Percentiles rank a stretch among this genome's conserved stretches.
Conservation (phyloP, 1,284 basidiomycete genomes). For the Fomitopsis schrenkii region DNA sequence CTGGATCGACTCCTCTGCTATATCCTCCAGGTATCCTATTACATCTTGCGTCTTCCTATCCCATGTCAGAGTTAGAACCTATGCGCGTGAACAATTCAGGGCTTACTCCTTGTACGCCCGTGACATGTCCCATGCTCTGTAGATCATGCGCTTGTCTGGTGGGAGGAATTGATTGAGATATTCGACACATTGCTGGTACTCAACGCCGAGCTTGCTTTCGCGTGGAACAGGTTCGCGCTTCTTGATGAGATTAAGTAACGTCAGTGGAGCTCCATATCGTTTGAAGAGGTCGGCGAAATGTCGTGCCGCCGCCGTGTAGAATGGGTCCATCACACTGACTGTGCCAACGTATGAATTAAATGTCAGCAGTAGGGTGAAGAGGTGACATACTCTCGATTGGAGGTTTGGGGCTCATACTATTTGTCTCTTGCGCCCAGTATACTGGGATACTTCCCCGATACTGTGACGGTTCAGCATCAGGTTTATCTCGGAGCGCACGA, state of each 20-base stretch:
- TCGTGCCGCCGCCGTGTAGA: constrained; percentile 87
- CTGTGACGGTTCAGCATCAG: constrained; percentile 33
- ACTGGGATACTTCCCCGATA: constrained; percentile 95
- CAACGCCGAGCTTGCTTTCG: constrained; percentile 90
- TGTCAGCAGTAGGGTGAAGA: not conserved
- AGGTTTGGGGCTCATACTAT: constrained; percentile 86
- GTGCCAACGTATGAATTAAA: constrained; percentile 3
- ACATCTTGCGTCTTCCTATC: constrained; percentile 91
- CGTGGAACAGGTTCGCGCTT: constrained; percentile 76
- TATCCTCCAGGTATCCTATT: constrained; percentile 92
- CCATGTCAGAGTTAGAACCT: constrained; percentile 1
- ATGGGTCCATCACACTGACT: constrained; percentile 96
- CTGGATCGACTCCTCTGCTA: constrained; percentile 92
- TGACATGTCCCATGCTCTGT: constrained; percentile 97
- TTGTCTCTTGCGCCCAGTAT: constrained; percentile 95
- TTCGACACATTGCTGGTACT: constrained; percentile 89
- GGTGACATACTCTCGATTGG: constrained; percentile 85
- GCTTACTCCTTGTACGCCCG: constrained; percentile 82
- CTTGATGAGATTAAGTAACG: constrained; percentile 97
- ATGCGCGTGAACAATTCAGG: not conserved
- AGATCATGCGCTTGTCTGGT: constrained; percentile 80
- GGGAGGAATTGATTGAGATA: constrained; percentile 98
- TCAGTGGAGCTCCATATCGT: constrained; percentile 88
- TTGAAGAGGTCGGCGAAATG: constrained; percentile 94
- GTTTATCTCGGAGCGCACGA: not conserved